Evolutionary conservation across 805 yeast species (phyloP).

Genomic region (Pichia pseudocactophila): DNA sequence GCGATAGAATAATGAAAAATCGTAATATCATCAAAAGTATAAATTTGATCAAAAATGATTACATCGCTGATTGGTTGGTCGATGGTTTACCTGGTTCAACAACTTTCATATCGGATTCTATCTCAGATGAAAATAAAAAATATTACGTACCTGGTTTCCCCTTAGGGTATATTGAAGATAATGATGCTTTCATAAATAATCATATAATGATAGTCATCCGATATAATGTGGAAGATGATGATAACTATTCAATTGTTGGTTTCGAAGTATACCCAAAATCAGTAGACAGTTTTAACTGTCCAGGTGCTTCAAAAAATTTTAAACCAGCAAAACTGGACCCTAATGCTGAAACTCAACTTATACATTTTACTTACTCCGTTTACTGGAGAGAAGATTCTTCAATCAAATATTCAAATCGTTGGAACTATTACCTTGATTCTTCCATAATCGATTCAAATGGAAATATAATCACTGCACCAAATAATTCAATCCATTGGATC

Average conservation of each 20-base stretch:
- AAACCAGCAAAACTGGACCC: conserved; percentile 46
- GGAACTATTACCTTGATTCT: conserved; percentile 49
- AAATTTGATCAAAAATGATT: conserved; percentile 55
- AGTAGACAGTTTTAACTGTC: conserved; percentile 58
- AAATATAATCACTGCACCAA: conserved; percentile 17
- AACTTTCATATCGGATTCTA: conserved; percentile 53
- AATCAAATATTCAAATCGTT: conserved; percentile 57
- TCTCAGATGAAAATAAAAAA: conserved; percentile 35
- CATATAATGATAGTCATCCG: conserved; percentile 77
- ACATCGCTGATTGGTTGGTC: conserved; percentile 74
- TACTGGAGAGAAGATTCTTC: conserved; percentile 79
- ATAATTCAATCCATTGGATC: conserved; percentile 64
- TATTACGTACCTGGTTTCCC: conserved; percentile 86
- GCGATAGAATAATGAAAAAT: conserved; percentile 54
- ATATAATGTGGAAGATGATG: conserved; percentile 44
- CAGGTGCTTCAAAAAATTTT: conserved; percentile 59
- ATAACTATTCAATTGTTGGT: conserved; percentile 61
- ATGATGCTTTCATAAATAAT: conserved; percentile 58
- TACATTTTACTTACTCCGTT: conserved; percentile 79
- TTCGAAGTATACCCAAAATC: conserved; percentile 86
- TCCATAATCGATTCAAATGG: conserved; percentile 23
- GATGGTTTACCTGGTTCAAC: conserved; percentile 88
- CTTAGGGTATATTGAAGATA: conserved; percentile 58
- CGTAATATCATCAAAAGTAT: conserved; percentile 47
- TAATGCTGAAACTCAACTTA: conserved; percentile 31